A percentile compares a stretch with the other conserved stretches of the same genome.
Evolutionary conservation across 2,329 filamentous ascomycete species (phyloP).

Genomic region (Hypoxylon sp.): DNA sequence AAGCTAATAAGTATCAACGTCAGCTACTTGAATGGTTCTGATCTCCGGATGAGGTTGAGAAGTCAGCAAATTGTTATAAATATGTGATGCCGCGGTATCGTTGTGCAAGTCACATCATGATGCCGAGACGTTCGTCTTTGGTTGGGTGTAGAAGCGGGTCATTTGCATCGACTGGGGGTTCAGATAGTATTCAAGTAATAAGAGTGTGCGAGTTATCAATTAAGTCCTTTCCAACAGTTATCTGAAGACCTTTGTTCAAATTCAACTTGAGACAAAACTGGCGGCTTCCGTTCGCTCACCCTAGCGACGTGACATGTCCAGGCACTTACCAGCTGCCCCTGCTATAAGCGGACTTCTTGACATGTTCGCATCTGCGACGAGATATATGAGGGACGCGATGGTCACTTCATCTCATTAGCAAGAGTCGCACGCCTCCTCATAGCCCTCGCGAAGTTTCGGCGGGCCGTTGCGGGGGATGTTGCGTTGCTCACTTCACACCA

Average conservation of each 20-base stretch:
- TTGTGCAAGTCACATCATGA: too few species aligned
- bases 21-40: too few species aligned
- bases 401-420: conserved; percentile 41
- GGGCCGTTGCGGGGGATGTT: conserved; percentile 36
- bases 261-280: background rate
- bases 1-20: too few species aligned
- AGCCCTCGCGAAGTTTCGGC: conserved; percentile 38
- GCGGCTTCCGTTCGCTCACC: background rate
- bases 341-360: background rate
- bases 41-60: too few species aligned
- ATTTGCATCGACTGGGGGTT: background rate
- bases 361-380: background rate
- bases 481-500: conserved; percentile 46
- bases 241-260: background rate
- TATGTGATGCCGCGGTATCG: too few species aligned
- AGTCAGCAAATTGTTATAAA: too few species aligned
- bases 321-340: background rate
- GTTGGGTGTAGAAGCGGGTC: conserved; percentile 1
- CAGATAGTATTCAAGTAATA: background rate
- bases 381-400: background rate
- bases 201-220: background rate
- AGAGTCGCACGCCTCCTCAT: conserved; percentile 35
- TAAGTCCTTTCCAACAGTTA: background rate
- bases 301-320: background rate
- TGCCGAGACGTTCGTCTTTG: too few species aligned